Evolutionary conservation across 2,329 filamentous ascomycete species (phyloP), one percentile per base, ranked within the genome.

Genomic region (Paecilomyces variotii): DNA sequence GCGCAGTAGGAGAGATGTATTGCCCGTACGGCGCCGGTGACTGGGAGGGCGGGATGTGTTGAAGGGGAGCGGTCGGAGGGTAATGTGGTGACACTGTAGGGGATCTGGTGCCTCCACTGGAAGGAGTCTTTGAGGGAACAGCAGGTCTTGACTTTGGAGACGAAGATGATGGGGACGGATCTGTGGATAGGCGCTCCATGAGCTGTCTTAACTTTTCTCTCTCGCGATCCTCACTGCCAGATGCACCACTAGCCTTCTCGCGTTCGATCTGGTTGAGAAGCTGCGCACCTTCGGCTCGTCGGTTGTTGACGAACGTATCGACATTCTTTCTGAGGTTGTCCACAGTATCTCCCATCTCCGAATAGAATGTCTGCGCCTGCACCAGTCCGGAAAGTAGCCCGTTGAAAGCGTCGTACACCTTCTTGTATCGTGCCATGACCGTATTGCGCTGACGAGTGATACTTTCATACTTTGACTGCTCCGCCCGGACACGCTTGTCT

Each of bases 151-250:
- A 73, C 59, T 73, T 74, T 35, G 72, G 67, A 14, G 69, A 65
- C 12, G 66, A 64, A 14, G 71, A 67, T 3, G 69, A 58, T 24
- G 64, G 61, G 49, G 70, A 73, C 6, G 75, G 76, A 57, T 93
- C 90, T 76, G 97, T 88, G 1, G 91, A 92, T 86, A 97, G 93
- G 57, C 92, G 86, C 69, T 97, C 92, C 94, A 99, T 97, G 49
- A 99, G 79, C 50, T 89, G 89, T 59, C 90, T 86, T 58, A 99
- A 78, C 57, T 93, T 85, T 68, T 96, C 91, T 58, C 90, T 87
- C 72, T 97, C 93, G 56, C 89, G 82, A 67, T 96, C 91, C 32
- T 91, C 91, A 58, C 82, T 78, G 30, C 75, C 76, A n/a, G 75
- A 75, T 25, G 78, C 76, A 39, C 78, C 87, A 55, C 82, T 84